These are phyloP conservation scores for Xerocomellus dryophilus DNA, from an alignment of 768 basidiomycete species.

Conservation along the genomic window DNA sequence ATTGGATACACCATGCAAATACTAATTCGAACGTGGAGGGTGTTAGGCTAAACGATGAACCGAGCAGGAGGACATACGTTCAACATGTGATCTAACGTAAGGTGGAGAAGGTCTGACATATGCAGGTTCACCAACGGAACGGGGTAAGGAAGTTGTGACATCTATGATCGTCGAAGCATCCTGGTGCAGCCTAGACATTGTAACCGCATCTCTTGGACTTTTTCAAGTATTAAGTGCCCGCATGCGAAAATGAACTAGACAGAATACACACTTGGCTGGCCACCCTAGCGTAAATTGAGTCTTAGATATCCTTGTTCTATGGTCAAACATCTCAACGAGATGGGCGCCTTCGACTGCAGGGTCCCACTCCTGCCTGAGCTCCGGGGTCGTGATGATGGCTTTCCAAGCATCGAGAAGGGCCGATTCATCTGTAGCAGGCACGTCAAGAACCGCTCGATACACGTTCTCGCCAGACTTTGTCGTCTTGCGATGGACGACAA, in stretches of 20 bases:
- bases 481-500: constrained; percentile 72
- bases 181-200: constrained; percentile 82
- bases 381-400: constrained; percentile 78
- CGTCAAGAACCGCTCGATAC: constrained; percentile 79
- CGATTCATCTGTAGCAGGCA: constrained; percentile 55
- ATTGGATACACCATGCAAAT: constrained; percentile 93
- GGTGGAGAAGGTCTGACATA: constrained; percentile 91
- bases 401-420: constrained; percentile 75
- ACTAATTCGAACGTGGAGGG: constrained; percentile 41
- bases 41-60: constrained; percentile 4
- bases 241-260: neutral
- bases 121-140: constrained; percentile 85
- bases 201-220: constrained; percentile 91
- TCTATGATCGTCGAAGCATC: constrained; percentile 83
- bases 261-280: constrained; percentile 88
- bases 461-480: constrained; percentile 71
- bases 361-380: constrained; percentile 89
- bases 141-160: constrained; percentile 90
- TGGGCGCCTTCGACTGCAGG: constrained; percentile 85
- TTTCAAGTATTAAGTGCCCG: constrained; percentile 7
- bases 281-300: constrained; percentile 93
- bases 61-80: constrained; percentile 44
- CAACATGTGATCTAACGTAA: constrained; percentile 84
- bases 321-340: constrained; percentile 83
- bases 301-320: constrained; percentile 78